Base-by-base conservation (phyloP, 805 yeast genomes). In the Saccharomycopsis guyanensis region DNA sequence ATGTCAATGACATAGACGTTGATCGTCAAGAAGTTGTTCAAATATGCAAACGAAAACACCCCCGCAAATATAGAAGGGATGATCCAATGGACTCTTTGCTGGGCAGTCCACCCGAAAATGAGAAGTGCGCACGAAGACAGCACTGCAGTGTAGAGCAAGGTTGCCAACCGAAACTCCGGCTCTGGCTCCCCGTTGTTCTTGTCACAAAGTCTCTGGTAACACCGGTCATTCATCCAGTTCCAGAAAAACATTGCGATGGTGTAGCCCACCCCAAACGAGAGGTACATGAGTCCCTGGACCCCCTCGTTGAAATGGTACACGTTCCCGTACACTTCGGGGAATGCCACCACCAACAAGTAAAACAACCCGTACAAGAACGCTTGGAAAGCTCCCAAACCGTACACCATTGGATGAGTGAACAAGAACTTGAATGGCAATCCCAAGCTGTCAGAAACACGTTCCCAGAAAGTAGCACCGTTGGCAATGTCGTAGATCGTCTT, bases 51-150 rank as follows among this genome's bases (percentile, higher is more conserved):
- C 73, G 71, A 2, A 79, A 78, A 58, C 77, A 79, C 27, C 80
- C 64, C 5, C n/a, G 33, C 33, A 29, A 29, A 29, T 64, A 73
- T 19, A 77, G 69, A 4, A 86, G 86, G 84, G 69, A 79, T 72
- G 35, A 81, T 68, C 81, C 83, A 82, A 45, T 68, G 75, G 36
- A 75, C 55, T 23, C 71, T 57, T 31, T 72, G 66, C 56, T 78
- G 65, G 1, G 82, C 80, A 31, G 80, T 70, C 87, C 87, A 82
- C 13, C 87, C 88, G 56, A 75, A 82, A 77, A 84, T 78, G 46
- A 82, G 63, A 10, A 67, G 59, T 12, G 33, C 33, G 33, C 12
- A 12, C 12, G 33, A 29, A n/a, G 13, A 29, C 12, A 29, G 12
- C 13, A 29, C n/a, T 29, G 33, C 33, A 12, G 33, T 29, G 49